Conservation (phyloP, 2,329 filamentous ascomycete species). For the Aspergillus novoparasiticus region DNA sequence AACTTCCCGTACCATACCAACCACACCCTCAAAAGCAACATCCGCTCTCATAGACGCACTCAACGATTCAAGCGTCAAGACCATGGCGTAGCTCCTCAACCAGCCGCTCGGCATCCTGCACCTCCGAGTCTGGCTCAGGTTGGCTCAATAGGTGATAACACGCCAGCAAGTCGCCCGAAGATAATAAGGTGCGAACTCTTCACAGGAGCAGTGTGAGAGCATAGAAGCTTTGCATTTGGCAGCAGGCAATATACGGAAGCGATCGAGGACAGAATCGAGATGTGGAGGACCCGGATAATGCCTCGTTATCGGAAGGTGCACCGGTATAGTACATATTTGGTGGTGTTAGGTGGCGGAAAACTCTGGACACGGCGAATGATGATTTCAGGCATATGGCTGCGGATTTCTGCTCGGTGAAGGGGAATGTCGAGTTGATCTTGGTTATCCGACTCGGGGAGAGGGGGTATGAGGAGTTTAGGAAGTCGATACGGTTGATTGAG, state of each 20-base stretch:
- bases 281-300: neutral
- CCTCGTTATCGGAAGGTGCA: neutral
- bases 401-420: slow-evolving; percentile 29
- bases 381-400: slow-evolving; percentile 28
- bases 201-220: slow-evolving; percentile 27
- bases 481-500: slow-evolving; percentile 19
- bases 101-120: slow-evolving; percentile 26
- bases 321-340: slow-evolving; percentile 9
- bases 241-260: slow-evolving; percentile 26
- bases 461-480: neutral
- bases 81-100: slow-evolving; percentile 27
- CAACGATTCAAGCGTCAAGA: slow-evolving; percentile 20
- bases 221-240: slow-evolving; percentile 28
- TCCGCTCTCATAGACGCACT: slow-evolving; percentile 20
- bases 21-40: slow-evolving; percentile 27
- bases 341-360: slow-evolving; percentile 20
- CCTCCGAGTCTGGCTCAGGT: slow-evolving; percentile 23
- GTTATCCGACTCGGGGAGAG: slow-evolving; percentile 2
- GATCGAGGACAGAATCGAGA: slow-evolving; percentile 15
- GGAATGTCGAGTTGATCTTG: slow-evolving; percentile 17
- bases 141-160: slow-evolving; percentile 26
- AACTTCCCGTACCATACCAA: slow-evolving; percentile 25
- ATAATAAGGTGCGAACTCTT: slow-evolving; percentile 21
- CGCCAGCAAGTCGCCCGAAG: slow-evolving; percentile 15
- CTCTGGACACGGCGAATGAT: slow-evolving; percentile 21